Conservation (phyloP, 768 basidiomycete genomes). For the Lactifluus volemus region DNA sequence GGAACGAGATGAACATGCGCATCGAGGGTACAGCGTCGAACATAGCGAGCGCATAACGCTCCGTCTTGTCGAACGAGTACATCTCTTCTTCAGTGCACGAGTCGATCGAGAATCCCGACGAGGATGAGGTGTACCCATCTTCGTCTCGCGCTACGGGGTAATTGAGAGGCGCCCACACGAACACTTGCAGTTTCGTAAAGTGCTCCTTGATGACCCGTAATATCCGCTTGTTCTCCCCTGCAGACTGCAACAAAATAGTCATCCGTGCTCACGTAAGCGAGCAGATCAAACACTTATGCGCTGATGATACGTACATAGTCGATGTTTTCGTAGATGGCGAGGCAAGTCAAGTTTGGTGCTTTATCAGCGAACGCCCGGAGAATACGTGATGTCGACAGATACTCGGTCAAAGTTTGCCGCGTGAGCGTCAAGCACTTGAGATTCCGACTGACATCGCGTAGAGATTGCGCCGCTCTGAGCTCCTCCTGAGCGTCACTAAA, state of each 20-base stretch:
- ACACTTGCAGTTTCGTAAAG: constrained; percentile 11
- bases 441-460: not conserved
- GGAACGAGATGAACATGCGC: constrained; percentile 17
- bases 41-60: constrained; percentile 13
- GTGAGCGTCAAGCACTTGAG: constrained; percentile 14
- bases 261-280: not conserved
- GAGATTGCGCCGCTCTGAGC: not conserved
- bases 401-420: not conserved
- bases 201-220: constrained; percentile 8
- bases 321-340: constrained; percentile 14
- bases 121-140: not conserved
- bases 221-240: constrained; percentile 16
- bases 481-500: not conserved
- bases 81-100: constrained; percentile 11
- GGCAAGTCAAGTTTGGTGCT: constrained; percentile 8
- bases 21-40: constrained; percentile 12
- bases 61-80: constrained; percentile 6
- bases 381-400: constrained; percentile 12
- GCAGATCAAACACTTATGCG: not conserved
- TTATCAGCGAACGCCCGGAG: constrained; percentile 5
- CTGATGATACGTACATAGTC: constrained; percentile 10
- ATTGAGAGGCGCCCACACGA: constrained; percentile 17
- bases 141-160: constrained; percentile 2
- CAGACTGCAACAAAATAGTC: not conserved
- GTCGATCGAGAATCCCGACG: constrained; percentile 14